Evolutionary conservation across 805 yeast species (phyloP).

Genomic region (Myxozyma geophila): DNA sequence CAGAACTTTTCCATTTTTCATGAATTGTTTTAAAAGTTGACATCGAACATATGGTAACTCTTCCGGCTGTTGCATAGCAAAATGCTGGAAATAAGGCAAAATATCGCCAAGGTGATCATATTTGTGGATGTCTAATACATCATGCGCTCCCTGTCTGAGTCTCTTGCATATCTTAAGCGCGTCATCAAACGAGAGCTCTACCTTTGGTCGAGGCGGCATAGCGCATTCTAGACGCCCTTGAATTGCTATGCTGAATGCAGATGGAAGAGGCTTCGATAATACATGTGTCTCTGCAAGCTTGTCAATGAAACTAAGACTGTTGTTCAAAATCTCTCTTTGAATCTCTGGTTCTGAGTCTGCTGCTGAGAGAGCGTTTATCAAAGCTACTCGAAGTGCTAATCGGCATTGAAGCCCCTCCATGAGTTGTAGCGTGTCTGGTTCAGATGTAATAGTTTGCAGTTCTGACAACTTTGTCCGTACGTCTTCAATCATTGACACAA

Average conservation of each 20-base stretch:
- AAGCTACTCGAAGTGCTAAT: neutral
- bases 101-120: conserved; percentile 21
- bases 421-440: neutral
- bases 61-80: conserved; percentile 17
- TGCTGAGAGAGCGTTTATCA: neutral
- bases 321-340: neutral
- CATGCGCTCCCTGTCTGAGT: conserved; percentile 2
- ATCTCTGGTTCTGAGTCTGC: conserved; percentile 2
- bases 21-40: conserved; percentile 8
- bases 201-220: conserved; percentile 33
- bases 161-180: conserved; percentile 7
- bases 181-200: conserved; percentile 3
- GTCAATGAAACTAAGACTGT: neutral
- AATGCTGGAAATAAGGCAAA: conserved; percentile 11
- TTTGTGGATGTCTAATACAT: conserved; percentile 10
- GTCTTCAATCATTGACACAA: neutral
- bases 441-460: neutral
- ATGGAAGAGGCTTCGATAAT: conserved; percentile 4
- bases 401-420: neutral
- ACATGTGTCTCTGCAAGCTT: conserved; percentile 9
- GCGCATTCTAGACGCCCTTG: conserved; percentile 34
- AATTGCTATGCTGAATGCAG: conserved; percentile 31
- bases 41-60: conserved; percentile 32
- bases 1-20: conserved; percentile 5
- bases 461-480: neutral